Percentiles rank a stretch among this genome's conserved stretches.
Conservation (phyloP, 495 filamentous ascomycete species). For the Viridothelium virens region DNA sequence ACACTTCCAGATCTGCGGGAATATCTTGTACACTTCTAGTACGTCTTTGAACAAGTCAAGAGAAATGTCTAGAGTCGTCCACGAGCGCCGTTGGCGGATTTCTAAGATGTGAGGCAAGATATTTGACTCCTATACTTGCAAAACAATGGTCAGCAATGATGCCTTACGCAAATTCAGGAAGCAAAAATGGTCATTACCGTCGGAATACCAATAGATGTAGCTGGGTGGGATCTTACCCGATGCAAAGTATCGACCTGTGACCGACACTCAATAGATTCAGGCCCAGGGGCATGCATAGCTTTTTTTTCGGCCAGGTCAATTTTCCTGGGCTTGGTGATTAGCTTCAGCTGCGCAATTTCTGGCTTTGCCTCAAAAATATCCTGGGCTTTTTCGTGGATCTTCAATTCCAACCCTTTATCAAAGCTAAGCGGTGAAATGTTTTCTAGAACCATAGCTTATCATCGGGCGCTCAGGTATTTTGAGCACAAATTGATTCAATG, state of each 20-base stretch:
- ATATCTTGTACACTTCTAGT: constrained; percentile 10
- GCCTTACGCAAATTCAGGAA: too few species aligned
- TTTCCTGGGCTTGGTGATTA: not conserved
- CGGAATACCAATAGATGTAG: too few species aligned
- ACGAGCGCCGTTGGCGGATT: constrained; percentile 16
- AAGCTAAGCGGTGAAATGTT: not conserved
- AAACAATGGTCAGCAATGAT: not conserved
- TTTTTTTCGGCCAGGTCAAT: not conserved
- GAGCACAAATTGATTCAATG: too few species aligned
- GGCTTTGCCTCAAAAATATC: constrained; percentile 16
- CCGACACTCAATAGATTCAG: constrained; percentile 13
- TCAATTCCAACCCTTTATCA: constrained; percentile 9
- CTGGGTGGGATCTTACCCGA: constrained; percentile 10
- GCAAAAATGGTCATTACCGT: too few species aligned
- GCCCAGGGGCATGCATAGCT: not conserved
- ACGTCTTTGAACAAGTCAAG: constrained; percentile 16
- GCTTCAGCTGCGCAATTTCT: constrained; percentile 13
- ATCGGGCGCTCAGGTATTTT: too few species aligned
- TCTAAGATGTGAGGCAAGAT: constrained; percentile 12
- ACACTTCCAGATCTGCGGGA: constrained; percentile 17
- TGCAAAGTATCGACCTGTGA: constrained; percentile 14
- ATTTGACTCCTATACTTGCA: constrained; percentile 1
- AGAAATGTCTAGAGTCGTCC: constrained; percentile 20
- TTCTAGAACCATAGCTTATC: not conserved
- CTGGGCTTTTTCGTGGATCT: constrained; percentile 11